A percentile compares a stretch with the other conserved stretches of the same genome.
These are phyloP conservation scores for Platanthera guangdongensis DNA, from an alignment of 106 monocot genomes.

Conservation along the genomic window DNA sequence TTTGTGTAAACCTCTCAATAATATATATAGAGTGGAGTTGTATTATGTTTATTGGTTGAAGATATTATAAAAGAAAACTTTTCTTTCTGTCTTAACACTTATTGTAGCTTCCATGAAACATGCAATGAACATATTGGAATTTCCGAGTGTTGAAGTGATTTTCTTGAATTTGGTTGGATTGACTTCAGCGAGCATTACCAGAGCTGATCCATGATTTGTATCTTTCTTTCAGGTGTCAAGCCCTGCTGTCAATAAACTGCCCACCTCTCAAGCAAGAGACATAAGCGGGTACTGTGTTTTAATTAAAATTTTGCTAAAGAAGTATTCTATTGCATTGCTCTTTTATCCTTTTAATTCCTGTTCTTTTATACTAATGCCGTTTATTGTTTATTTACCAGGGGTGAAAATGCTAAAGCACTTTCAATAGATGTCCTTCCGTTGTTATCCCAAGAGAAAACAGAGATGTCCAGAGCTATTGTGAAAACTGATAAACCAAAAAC, in stretches of 20 bases:
- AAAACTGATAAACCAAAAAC: slow-evolving; percentile 83
- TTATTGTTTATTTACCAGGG: slow-evolving; percentile 24
- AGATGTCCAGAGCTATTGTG: slow-evolving; percentile 58
- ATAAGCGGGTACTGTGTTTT: slow-evolving; percentile 42
- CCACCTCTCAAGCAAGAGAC: slow-evolving; percentile 29
- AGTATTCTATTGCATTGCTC: not conserved
- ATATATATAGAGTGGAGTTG: no score
- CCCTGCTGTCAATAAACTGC: slow-evolving; percentile 35
- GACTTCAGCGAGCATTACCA: not conserved
- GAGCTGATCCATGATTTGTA: not conserved
- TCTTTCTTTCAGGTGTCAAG: slow-evolving; percentile 56
- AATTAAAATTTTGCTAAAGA: not conserved
- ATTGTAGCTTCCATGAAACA: not conserved
- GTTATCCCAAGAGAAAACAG: slow-evolving; percentile 36
- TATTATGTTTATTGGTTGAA: no score
- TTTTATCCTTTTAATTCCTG: not conserved
- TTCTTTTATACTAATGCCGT: not conserved
- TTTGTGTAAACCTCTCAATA: no score
- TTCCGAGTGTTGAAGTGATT: not conserved
- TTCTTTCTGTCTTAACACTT: not conserved
- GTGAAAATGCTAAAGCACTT: slow-evolving; percentile 33
- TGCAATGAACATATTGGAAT: not conserved
- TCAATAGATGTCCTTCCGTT: slow-evolving; percentile 29
- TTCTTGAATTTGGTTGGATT: not conserved
- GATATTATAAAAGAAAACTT: no score